A percentile compares a stretch with the other conserved stretches of the same genome.
These are phyloP conservation scores for Coemansia sp. DNA, from an alignment of 192 early-diverging fungal species.

Conservation along the genomic window DNA sequence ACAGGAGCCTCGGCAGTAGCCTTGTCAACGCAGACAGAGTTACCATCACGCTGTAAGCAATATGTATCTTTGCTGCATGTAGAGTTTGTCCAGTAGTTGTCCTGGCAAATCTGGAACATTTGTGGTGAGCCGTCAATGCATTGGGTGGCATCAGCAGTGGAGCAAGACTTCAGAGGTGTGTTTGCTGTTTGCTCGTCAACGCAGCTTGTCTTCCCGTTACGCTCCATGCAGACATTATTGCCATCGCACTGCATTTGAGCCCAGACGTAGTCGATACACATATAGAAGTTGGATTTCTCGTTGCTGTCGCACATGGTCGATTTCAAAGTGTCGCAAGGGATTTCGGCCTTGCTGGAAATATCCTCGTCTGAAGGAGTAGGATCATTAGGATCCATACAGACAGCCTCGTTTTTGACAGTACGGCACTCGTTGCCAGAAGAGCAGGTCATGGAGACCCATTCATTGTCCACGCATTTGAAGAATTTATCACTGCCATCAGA, in stretches of 20 bases:
- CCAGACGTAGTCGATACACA: constrained; percentile 39
- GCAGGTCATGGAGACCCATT: constrained; percentile 35
- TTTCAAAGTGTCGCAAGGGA: constrained; percentile 34
- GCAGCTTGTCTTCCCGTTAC: constrained; percentile 30
- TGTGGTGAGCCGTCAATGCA: constrained; percentile 27
- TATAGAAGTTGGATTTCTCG: constrained; percentile 29
- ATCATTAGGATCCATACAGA: constrained; percentile 34
- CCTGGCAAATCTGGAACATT: constrained; percentile 40
- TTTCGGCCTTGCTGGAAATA: not conserved
- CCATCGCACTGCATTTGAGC: constrained; percentile 41
- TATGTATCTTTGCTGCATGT: constrained; percentile 28
- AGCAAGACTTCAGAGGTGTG: constrained; percentile 33
- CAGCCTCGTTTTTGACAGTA: constrained; percentile 25
- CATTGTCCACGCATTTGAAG: constrained; percentile 28
- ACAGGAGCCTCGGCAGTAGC: constrained; percentile 32
- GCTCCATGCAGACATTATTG: constrained; percentile 35
- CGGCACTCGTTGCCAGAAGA: constrained; percentile 32
- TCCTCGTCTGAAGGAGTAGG: constrained; percentile 10
- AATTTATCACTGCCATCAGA: constrained; percentile 16
- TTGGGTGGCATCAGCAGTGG: constrained; percentile 21
- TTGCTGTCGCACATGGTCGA: constrained; percentile 38
- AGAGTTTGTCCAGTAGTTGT: constrained; percentile 50
- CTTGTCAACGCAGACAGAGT: constrained; percentile 31
- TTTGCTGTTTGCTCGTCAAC: constrained; percentile 34
- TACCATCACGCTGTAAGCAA: constrained; percentile 19